Evolutionary conservation across 805 yeast genomes (phyloP), one percentile per base, ranked within the genome.

Genomic region (Yamadazyma phyllophila): DNA sequence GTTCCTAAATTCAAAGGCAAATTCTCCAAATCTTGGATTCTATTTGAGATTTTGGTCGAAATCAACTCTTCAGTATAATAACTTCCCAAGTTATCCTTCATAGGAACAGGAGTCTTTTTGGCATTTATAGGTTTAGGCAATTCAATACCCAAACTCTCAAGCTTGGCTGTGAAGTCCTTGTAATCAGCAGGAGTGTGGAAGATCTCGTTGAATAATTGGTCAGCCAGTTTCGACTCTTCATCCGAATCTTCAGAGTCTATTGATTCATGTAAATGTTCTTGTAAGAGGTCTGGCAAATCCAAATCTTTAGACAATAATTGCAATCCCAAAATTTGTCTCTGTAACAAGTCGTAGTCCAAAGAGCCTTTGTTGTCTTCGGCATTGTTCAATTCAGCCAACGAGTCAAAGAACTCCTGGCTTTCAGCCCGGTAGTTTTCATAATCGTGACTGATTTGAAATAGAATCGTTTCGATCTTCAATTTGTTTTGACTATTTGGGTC

Each of bases 1-100:
- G 88, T 73, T 20, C 91, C 92, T 42, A 87, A 56, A 54, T 83
- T 85, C 3, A 86, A 78, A 2, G 95, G 94, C 12, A 86, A 56
- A 42, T 64, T 71, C 59, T 85, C 90, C 48, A 87, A 64, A 51
- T 83, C 85, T 20, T 66, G 60, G 12, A 85, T 67, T 61, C 92
- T 74, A 41, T 73, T 72, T 6, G 78, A 71, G 14, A 86, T 76
- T 48, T 81, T 81, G 16, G 73, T 62, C 4, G 77, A 64, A 10
- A 85, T 73, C 7, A 73, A 62, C 35, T 71, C 71, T 62, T 87
- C 94, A 5, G 76, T 67, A 43, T 69, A 64, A 27, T 66, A 60
- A 35, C 69, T 67, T 2, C 87, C 87, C 39, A 81, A 73, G 4
- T 77, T 60, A 17, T 71, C 74, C 27, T 26, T 17, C n/a, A 33